A percentile compares a stretch with the other conserved stretches of the same genome.
phyloP scores from a whole-genome alignment of 2,329 filamentous ascomycete species.

The Penicillium capsulatum region DNA sequence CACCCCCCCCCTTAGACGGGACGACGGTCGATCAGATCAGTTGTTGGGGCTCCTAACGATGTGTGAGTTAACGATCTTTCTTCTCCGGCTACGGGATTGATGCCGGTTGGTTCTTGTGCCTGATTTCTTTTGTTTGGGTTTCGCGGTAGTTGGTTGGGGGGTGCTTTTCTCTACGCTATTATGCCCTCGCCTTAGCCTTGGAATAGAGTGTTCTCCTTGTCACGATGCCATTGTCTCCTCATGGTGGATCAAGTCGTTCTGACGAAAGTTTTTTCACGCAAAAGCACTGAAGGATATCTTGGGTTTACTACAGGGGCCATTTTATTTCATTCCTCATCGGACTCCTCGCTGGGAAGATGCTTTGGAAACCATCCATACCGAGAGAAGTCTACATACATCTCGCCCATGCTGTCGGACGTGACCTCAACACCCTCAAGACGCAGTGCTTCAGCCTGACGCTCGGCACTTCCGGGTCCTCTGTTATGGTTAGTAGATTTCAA shows the following conservation, averaged over 20 bases:
- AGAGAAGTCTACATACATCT: constrained; percentile 42
- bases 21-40: constrained; percentile 4
- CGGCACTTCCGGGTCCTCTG: constrained; percentile 42
- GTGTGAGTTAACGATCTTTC: constrained; percentile 27
- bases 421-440: constrained; percentile 43
- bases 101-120: constrained; percentile 17
- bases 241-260: no score
- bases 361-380: constrained; percentile 50
- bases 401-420: constrained; percentile 41
- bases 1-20: constrained; percentile 14
- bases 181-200: no score
- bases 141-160: constrained; percentile 9
- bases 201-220: no score
- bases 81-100: constrained; percentile 20
- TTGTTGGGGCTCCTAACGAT: constrained; percentile 11
- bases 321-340: constrained; percentile 7
- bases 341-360: constrained; percentile 46
- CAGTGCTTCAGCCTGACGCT: constrained; percentile 41
- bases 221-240: constrained; percentile 1
- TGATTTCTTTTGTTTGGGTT: constrained; percentile 3
- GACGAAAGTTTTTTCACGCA: no score
- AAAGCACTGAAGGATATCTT: no score
- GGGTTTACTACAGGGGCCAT: no score
- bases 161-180: constrained; percentile 1
- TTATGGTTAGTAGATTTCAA: background rate